Evolutionary conservation across 768 basidiomycete species (phyloP), one percentile per base, ranked within the genome.

Genomic region (Rhizopogon vesiculosus): DNA sequence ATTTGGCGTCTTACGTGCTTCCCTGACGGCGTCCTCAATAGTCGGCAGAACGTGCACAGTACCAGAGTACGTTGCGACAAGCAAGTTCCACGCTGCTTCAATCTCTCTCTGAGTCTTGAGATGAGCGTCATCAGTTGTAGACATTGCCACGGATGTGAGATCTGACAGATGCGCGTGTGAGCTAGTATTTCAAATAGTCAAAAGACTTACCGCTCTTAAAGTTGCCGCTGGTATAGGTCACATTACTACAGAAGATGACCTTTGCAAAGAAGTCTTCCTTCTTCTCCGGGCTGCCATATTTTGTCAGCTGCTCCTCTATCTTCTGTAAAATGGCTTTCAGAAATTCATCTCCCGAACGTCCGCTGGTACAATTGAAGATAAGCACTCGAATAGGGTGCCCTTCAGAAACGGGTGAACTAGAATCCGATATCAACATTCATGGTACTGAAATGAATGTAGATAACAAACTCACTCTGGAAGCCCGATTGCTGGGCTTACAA

Each of bases 191-290:
- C 2, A 45, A 35, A 48, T 15, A 19, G 5, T 42, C 15, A 10
- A 33, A 35, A 57, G 18, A 65, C 81, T 68, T 62, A 93, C 96
- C 96, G 51, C 91, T 89, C 75, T 98, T 98, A 67, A 85, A 98
- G 33, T 79, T 76, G 0, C 97, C 97, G 59, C 91, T 86, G 1
- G 83, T 79, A 65, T 96, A 99, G 0, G 97, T 99, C 33, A 97
- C 89, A 68, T 98, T 99, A 46, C 93, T 86, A 72, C 95, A 98
- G 71, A 99, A 98, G 45, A 98, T 83, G 55, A 95, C 90, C 49
- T 86, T 81, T 64, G 92, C 82, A 61, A 97, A 97, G 64, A 92
- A 86, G 8, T 59, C 59, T 13, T 65, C 68, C 1, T 74, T 59
- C 15, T 70, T 65, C 51, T 78, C 77, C 0, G 70, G 61, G n/a